Percentiles rank a stretch among this genome's conserved stretches.
These are phyloP conservation scores for Poronia punctata DNA, from an alignment of 495 filamentous ascomycete species.

Conservation along the genomic window DNA sequence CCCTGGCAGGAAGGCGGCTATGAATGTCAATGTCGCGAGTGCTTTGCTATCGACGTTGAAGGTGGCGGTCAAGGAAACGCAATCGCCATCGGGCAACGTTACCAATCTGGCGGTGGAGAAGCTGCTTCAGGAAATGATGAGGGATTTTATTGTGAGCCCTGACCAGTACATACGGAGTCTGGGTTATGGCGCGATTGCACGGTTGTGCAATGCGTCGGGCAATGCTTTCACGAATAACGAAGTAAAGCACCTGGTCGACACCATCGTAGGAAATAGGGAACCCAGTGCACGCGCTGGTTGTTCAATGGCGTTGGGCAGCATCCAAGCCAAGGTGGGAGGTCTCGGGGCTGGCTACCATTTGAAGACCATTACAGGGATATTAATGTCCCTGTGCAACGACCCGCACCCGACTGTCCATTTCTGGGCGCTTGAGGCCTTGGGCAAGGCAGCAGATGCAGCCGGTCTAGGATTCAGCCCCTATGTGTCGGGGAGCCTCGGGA, in stretches of 20 bases:
- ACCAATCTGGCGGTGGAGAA: conserved; percentile 74
- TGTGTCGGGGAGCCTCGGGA: conserved; percentile 82
- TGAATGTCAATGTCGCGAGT: conserved; percentile 81
- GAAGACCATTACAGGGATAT: conserved; percentile 87
- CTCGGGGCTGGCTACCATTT: conserved; percentile 98
- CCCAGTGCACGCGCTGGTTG: conserved; percentile 90
- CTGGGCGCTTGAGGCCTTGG: conserved; percentile 86
- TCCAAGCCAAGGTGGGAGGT: conserved; percentile 90
- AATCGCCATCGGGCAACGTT: conserved; percentile 65
- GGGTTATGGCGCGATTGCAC: conserved; percentile 80
- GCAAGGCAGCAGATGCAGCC: conserved; percentile 84
- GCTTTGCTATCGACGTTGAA: conserved; percentile 75
- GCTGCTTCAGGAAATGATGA: conserved; percentile 74
- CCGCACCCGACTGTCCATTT: conserved; percentile 95
- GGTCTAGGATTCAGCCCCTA: conserved; percentile 87
- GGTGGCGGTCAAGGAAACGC: conserved; percentile 72
- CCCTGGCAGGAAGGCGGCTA: conserved; percentile 78
- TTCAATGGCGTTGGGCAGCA: conserved; percentile 85
- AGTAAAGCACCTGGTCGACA: conserved; percentile 87
- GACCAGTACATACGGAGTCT: conserved; percentile 82
- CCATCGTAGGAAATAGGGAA: conserved; percentile 86
- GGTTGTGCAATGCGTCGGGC: conserved; percentile 81
- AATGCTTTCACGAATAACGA: conserved; percentile 82
- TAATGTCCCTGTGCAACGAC: conserved; percentile 93
- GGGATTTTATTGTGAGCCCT: conserved; percentile 69